Evolutionary conservation across 2,329 filamentous ascomycete species (phyloP), one percentile per base, ranked within the genome.

Genomic region (Fusarium tricinctum): DNA sequence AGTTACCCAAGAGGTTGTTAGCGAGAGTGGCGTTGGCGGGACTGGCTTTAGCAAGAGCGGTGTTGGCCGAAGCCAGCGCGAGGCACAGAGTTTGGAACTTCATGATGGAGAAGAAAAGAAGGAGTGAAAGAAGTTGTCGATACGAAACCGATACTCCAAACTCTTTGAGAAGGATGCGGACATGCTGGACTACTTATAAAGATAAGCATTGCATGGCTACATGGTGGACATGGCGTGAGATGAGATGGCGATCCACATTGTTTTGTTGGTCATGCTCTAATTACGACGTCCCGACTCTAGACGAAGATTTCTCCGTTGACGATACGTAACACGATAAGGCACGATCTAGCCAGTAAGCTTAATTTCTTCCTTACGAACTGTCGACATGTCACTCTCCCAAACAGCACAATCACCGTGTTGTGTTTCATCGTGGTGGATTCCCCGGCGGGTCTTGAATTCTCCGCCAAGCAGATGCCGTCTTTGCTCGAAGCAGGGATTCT

Each of bases 1-100:
- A 51, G 35, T 49, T 67, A 19, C 63, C 50, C 20, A 70, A 22
- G 13, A 70, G 59, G 9, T 63, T 40, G 30, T 70, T 66, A 23
- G 63, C 68, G 2, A 60, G 22, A n/a, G 40, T 68, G 48, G 45
- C 43, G 8, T 70, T 43, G 55, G 68, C 68, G 23, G 23, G 23
- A 23, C 23, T 3, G 23, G 6, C 23, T 23, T 70, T 66, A 23
- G 63, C 68, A 1, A 60, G 22, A n/a, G 46, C 68, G 48, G 47
- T 39, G 8, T 70, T 43, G 55, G 68, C 68, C 23, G 68, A 54
- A 23, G 68, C 68, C 63, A 70, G 23, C 14, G 67, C 47, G 23
- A 61, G 45, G 45, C 44, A 67, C n/a, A 70, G 17, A n/a, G 68
- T 28, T 44, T 70, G 68, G 46, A 70, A 55, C 68, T 70, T 70